These are phyloP conservation scores for Solanum ahanhuiri DNA, from an alignment of 257 asterid species.

Conservation along the genomic window DNA sequence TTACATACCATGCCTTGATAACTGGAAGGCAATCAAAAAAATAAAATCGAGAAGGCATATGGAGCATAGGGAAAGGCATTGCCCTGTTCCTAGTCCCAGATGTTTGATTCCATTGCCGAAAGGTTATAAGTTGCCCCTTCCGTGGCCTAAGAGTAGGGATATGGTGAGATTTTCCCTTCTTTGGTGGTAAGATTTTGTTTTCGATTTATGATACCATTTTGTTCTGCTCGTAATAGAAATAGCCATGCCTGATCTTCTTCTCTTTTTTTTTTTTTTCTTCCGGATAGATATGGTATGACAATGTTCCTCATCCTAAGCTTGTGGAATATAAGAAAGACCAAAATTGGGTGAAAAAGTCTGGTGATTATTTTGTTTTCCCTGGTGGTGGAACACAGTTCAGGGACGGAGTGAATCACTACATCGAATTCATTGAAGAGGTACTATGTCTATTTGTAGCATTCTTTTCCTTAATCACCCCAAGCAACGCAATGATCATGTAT, in stretches of 20 bases:
- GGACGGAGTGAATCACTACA: constrained; percentile 59
- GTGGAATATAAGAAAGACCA: constrained; percentile 94
- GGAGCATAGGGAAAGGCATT: constrained; percentile 97
- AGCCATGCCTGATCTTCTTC: not conserved
- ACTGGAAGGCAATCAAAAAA: constrained; percentile 48
- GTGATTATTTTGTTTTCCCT: constrained; percentile 70
- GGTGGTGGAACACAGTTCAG: constrained; percentile 98
- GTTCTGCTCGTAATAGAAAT: not conserved
- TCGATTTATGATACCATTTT: not conserved
- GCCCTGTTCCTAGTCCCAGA: constrained; percentile 52
- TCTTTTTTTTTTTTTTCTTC: not conserved
- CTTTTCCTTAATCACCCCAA: not conserved
- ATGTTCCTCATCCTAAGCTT: constrained; percentile 95
- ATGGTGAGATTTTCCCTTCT: constrained; percentile 78
- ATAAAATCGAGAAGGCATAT: constrained; percentile 49
- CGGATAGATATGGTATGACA: constrained; percentile 74
- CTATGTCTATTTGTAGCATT: not conserved
- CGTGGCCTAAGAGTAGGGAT: constrained; percentile 97
- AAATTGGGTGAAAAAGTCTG: constrained; percentile 72
- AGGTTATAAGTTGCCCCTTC: constrained; percentile 65
- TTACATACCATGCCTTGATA: constrained; percentile 88
- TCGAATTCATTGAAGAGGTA: constrained; percentile 54
- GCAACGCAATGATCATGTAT: no score
- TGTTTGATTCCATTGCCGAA: constrained; percentile 76
- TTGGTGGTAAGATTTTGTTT: constrained; percentile 43